A percentile compares a stretch with the other conserved stretches of the same genome.
phyloP scores from a whole-genome alignment of 139 green algal genomes.

The Chlorella sp. region DNA sequence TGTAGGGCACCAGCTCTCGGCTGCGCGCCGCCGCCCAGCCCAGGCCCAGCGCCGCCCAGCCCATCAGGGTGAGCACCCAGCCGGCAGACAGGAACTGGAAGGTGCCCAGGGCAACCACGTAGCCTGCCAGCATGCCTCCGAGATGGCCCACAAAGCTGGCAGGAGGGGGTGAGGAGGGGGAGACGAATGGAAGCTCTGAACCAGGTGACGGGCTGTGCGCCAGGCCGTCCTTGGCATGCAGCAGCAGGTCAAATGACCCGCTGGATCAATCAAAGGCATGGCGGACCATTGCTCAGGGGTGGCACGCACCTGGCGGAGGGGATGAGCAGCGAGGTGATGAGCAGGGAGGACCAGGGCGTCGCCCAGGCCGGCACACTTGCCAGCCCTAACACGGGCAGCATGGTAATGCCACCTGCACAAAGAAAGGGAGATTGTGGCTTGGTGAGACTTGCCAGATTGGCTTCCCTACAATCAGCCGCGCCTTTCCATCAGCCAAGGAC shows the following conservation, averaged over 20 bases:
- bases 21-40: background rate
- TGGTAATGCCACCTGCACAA: conserved; percentile 14
- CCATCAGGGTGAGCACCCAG: background rate
- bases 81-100: conserved; percentile 52
- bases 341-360: conserved; percentile 67
- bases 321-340: conserved; percentile 70
- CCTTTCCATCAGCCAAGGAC: no score
- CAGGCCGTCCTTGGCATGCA: no score
- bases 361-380: conserved; percentile 51
- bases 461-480: no score
- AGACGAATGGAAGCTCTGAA: background rate
- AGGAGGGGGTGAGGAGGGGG: background rate
- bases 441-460: background rate
- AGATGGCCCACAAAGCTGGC: conserved; percentile 60
- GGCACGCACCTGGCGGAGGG: conserved; percentile 37
- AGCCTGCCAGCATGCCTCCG: conserved; percentile 68
- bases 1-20: background rate
- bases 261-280: no score
- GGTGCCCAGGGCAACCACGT: conserved; percentile 48
- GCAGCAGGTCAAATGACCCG: background rate
- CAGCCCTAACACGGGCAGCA: conserved; percentile 62
- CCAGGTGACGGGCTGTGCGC: background rate
- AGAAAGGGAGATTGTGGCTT: background rate
- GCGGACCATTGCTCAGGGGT: background rate
- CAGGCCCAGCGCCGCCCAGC: background rate